phyloP scores from a whole-genome alignment of 164 flowering plant genomes.

The Akebia trifoliata region DNA sequence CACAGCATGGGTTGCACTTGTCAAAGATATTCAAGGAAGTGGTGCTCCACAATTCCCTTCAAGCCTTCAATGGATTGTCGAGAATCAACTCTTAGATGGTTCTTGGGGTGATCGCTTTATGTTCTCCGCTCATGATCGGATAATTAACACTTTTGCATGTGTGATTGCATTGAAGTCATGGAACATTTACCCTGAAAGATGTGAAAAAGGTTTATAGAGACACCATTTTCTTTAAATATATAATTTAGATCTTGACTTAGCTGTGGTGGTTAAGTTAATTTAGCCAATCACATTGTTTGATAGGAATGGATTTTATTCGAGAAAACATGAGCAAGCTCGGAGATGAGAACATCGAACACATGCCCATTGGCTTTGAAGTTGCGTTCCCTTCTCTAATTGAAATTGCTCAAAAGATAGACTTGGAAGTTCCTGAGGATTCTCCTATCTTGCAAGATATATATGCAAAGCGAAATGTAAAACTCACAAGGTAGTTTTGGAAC shows the following conservation, averaged over 20 bases:
- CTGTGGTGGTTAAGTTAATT: background rate
- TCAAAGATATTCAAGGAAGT: constrained; percentile 39
- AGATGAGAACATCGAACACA: constrained; percentile 65
- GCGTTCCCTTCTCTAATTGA: constrained; percentile 84
- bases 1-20: constrained; percentile 91
- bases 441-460: constrained; percentile 45
- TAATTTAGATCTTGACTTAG: background rate
- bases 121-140: constrained; percentile 63
- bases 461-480: constrained; percentile 4
- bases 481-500: background rate
- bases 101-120: constrained; percentile 73
- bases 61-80: constrained; percentile 61
- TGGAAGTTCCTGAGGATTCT: constrained; percentile 55
- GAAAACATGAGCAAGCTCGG: background rate
- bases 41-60: constrained; percentile 73
- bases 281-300: too few relatives aligned
- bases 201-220: constrained; percentile 39
- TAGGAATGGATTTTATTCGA: background rate
- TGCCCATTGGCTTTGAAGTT: constrained; percentile 93
- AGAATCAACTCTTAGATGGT: constrained; percentile 71
- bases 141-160: constrained; percentile 77
- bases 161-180: constrained; percentile 67
- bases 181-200: constrained; percentile 50
- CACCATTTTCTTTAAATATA: background rate
- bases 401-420: constrained; percentile 37